Conservation (phyloP, 305 asterid genomes). For the Fraxinus sp. region DNA sequence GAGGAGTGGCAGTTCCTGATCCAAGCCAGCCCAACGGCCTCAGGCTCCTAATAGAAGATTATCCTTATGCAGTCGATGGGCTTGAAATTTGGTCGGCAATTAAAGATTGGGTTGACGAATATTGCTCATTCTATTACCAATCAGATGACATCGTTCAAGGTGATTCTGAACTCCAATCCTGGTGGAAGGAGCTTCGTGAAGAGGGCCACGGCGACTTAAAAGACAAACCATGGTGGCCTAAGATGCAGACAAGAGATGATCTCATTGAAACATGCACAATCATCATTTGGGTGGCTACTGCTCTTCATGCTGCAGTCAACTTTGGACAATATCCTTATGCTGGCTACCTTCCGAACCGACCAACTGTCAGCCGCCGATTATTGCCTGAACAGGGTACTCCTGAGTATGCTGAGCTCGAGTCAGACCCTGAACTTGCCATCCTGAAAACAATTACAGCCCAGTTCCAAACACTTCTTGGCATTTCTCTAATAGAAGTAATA, state of each 20-base stretch:
- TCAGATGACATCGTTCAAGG: conserved; percentile 43
- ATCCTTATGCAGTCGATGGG: conserved; percentile 92
- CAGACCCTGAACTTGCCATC: conserved; percentile 57
- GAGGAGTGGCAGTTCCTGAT: conserved; percentile 84
- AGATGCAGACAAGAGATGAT: conserved; percentile 59
- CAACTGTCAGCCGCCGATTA: conserved; percentile 74
- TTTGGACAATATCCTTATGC: conserved; percentile 92
- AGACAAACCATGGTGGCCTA: conserved; percentile 86
- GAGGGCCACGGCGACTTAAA: conserved; percentile 85
- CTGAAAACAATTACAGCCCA: conserved; percentile 86
- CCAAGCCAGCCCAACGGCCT: conserved; percentile 64
- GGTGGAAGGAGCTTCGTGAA: conserved; percentile 86
- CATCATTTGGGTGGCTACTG: conserved; percentile 90
- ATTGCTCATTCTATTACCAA: conserved; percentile 63
- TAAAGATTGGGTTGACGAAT: conserved; percentile 68
- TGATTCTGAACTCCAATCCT: conserved; percentile 76
- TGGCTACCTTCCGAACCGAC: conserved; percentile 90
- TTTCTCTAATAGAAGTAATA: conserved; percentile 73
- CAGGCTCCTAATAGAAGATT: conserved; percentile 70
- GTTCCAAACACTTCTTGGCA: conserved; percentile 75
- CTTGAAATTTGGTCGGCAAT: conserved; percentile 89
- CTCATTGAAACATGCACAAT: conserved; percentile 70
- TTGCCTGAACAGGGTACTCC: conserved; percentile 73
- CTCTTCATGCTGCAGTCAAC: conserved; percentile 94
- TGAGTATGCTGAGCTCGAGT: conserved; percentile 62